Evolutionary conservation across 2,329 filamentous ascomycete genomes (phyloP).

Genomic region (Colletotrichum trifolii): DNA sequence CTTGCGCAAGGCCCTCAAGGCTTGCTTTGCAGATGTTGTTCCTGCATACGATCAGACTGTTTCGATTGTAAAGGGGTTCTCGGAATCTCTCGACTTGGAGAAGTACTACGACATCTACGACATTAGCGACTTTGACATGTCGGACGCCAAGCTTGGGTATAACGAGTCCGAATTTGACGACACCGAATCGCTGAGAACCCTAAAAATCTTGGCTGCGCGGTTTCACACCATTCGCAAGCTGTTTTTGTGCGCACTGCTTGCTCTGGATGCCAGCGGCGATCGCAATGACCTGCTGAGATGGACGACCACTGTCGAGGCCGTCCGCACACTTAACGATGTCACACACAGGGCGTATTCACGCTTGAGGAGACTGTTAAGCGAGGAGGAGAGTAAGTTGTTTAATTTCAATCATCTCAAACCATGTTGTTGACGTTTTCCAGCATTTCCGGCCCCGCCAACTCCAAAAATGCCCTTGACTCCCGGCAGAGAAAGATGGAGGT

Average conservation of each 20-base stretch:
- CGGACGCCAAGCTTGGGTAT: conserved; percentile 74
- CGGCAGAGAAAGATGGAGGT: conserved; percentile 84
- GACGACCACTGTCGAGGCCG: conserved; percentile 80
- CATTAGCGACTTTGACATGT: conserved; percentile 77
- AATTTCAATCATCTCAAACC: too few species aligned
- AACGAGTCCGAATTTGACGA: conserved; percentile 78
- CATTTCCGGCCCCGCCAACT: conserved; percentile 64
- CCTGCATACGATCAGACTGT: conserved; percentile 78
- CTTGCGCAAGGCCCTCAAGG: conserved; percentile 80
- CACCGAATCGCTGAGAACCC: conserved; percentile 77
- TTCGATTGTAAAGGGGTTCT: conserved; percentile 74
- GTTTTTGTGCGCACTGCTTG: conserved; percentile 88
- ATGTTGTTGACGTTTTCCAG: conserved; percentile 45
- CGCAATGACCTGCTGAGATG: conserved; percentile 82
- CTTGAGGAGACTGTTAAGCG: conserved; percentile 76
- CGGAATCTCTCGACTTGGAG: conserved; percentile 84
- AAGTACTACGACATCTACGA: conserved; percentile 94
- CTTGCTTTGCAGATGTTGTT: conserved; percentile 76
- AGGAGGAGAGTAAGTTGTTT: conserved; percentile 77
- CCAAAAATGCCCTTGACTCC: conserved; percentile 74
- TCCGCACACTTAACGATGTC: conserved; percentile 71
- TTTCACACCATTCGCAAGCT: conserved; percentile 85
- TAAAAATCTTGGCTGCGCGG: conserved; percentile 85
- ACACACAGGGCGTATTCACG: conserved; percentile 73
- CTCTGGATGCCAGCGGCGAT: conserved; percentile 84